Percentiles rank a stretch among this genome's conserved stretches.
Conservation (phyloP, 441 rosid genomes). For the Corymbia citriodora region DNA sequence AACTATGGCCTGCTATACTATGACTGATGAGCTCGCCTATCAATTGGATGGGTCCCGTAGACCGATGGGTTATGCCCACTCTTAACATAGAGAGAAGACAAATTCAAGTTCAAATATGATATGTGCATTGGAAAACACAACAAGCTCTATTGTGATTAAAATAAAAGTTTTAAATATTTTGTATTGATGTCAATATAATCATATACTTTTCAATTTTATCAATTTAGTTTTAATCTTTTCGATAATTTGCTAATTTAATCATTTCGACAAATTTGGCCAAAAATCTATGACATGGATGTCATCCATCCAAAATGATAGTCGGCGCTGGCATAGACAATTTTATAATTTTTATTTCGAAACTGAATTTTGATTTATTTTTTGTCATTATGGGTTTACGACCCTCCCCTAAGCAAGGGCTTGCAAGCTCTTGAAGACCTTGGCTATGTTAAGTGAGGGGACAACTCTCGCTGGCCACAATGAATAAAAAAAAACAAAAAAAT, state of each 20-base stretch:
- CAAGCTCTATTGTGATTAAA: no score
- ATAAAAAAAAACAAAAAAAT: no score
- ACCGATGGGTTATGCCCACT: no score
- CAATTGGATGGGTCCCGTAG: neutral
- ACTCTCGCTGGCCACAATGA: neutral
- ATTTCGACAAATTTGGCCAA: neutral
- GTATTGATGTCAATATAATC: no score
- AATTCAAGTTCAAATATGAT: no score
- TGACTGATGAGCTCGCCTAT: neutral
- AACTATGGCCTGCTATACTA: neutral
- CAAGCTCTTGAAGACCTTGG: neutral
- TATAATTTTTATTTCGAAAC: no score
- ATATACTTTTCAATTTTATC: neutral
- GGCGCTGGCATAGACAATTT: no score
- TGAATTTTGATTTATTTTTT: no score
- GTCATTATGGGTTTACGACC: neutral
- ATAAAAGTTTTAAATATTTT: no score
- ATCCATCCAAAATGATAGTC: rapidly evolving
- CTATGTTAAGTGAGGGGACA: neutral
- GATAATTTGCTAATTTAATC: neutral
- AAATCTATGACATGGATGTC: neutral
- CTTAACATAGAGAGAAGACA: no score
- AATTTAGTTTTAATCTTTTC: neutral
- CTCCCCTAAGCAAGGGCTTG: neutral
- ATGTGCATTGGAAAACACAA: no score